Conservation (phyloP, 2,329 filamentous ascomycete species). For the Didymosphaeria variabile region DNA sequence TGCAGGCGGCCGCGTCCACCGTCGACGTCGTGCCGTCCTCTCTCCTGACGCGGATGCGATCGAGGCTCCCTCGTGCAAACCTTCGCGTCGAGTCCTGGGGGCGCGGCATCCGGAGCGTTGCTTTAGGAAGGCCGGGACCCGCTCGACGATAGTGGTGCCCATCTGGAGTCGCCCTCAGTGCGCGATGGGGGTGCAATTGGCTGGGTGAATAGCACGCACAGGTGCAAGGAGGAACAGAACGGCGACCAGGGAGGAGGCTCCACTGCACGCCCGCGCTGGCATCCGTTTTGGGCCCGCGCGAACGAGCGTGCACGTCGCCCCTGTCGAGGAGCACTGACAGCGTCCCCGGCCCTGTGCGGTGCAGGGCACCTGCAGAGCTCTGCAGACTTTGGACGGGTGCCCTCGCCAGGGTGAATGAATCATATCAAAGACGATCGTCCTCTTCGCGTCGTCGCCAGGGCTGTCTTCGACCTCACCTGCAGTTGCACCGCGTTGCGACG, state of each 20-base stretch:
- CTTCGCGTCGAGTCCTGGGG: neutral
- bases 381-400: conserved; percentile 1
- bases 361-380: conserved; percentile 9
- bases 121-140: neutral
- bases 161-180: conserved; percentile 17
- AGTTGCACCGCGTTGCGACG: conserved; percentile 2
- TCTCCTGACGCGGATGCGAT: conserved; percentile 7
- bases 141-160: neutral
- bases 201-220: conserved; percentile 23
- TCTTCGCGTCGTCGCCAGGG: conserved; percentile 4
- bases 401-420: conserved; percentile 1
- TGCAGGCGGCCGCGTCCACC: conserved; percentile 31
- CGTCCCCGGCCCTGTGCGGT: conserved; percentile 25
- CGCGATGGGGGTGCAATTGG: conserved; percentile 19
- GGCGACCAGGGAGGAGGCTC: conserved; percentile 13
- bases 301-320: conserved; percentile 28
- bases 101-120: neutral
- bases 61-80: conserved; percentile 4
- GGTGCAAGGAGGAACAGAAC: conserved; percentile 31
- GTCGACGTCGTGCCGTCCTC: conserved; percentile 12
- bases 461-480: neutral
- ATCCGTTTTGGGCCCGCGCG: conserved; percentile 23
- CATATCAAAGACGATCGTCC: conserved; percentile 1
- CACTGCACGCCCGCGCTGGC: conserved; percentile 19
- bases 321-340: conserved; percentile 19